Percentiles rank a stretch among this genome's conserved stretches.
phyloP scores from a whole-genome alignment of 2,329 filamentous ascomycete genomes.

The Penicillium freii region DNA sequence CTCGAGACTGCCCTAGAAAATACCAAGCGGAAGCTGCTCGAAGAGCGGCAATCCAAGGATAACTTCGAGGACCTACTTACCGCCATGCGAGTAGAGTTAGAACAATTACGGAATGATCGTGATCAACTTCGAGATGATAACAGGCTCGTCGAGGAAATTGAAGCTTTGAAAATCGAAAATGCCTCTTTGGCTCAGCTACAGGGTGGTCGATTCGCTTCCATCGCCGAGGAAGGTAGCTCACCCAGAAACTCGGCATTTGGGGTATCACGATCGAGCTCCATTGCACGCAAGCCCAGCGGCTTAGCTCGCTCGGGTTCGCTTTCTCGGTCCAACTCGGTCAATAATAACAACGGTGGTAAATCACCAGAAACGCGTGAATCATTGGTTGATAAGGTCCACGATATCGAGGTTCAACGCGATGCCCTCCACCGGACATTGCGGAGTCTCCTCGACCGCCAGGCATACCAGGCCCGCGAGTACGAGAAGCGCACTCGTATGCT shows the following conservation, averaged over 20 bases:
- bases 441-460: conserved; percentile 79
- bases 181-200: conserved; percentile 49
- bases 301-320: conserved; percentile 50
- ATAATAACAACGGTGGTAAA: conserved; percentile 40
- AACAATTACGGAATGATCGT: conserved; percentile 79
- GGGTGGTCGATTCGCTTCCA: conserved; percentile 55
- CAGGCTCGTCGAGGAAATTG: conserved; percentile 76
- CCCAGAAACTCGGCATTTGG: conserved; percentile 50
- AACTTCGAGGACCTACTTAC: conserved; percentile 91
- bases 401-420: conserved; percentile 90
- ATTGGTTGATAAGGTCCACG: conserved; percentile 77
- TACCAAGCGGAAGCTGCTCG: conserved; percentile 72
- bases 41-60: conserved; percentile 83
- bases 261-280: conserved; percentile 65
- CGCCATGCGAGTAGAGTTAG: conserved; percentile 77
- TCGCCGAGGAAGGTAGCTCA: conserved; percentile 57
- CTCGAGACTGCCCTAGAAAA: conserved; percentile 80
- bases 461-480: conserved; percentile 78
- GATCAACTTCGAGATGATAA: conserved; percentile 82
- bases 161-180: conserved; percentile 58
- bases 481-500: conserved; percentile 75
- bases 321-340: conserved; percentile 57
- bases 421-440: conserved; percentile 85
- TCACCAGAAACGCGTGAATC: conserved; percentile 64
- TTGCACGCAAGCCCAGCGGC: conserved; percentile 54